These are phyloP conservation scores for Populus tomentosa DNA, from an alignment of 441 rosid genomes.

Conservation along the genomic window DNA sequence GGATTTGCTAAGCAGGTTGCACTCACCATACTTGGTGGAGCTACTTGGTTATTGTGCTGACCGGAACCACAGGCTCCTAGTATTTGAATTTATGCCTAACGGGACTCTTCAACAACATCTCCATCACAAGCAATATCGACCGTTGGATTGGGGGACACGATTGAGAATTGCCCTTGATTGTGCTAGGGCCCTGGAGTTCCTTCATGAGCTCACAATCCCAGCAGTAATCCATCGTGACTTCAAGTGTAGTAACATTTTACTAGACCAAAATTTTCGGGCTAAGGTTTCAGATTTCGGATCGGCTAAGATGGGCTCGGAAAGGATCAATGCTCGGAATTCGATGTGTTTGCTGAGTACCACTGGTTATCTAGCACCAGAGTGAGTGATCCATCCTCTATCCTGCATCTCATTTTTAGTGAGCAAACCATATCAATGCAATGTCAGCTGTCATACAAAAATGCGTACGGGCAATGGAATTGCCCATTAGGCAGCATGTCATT, in stretches of 20 bases:
- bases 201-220: conserved; percentile 62
- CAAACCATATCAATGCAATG: conserved; percentile 16
- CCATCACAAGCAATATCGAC: conserved; percentile 36
- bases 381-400: conserved; percentile 31
- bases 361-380: conserved; percentile 92
- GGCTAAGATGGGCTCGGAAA: conserved; percentile 73
- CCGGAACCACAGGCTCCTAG: conserved; percentile 66
- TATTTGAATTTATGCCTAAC: conserved; percentile 73
- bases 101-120: conserved; percentile 67
- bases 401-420: conserved; percentile 10
- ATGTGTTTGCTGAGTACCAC: conserved; percentile 67
- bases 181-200: conserved; percentile 81
- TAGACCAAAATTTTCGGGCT: conserved; percentile 56
- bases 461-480: conserved; percentile 25
- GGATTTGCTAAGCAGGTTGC: conserved; percentile 76
- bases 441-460: conserved; percentile 18
- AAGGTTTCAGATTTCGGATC: conserved; percentile 76
- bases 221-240: conserved; percentile 81
- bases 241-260: conserved; percentile 66
- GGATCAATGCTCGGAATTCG: conserved; percentile 63
- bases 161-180: conserved; percentile 82
- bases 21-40: conserved; percentile 75
- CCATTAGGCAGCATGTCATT: conserved; percentile 26
- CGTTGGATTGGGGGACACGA: conserved; percentile 68
- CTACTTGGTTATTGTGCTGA: conserved; percentile 94